phyloP scores from a whole-genome alignment of 208 protist genomes.

The Wallacemonas sp. region DNA sequence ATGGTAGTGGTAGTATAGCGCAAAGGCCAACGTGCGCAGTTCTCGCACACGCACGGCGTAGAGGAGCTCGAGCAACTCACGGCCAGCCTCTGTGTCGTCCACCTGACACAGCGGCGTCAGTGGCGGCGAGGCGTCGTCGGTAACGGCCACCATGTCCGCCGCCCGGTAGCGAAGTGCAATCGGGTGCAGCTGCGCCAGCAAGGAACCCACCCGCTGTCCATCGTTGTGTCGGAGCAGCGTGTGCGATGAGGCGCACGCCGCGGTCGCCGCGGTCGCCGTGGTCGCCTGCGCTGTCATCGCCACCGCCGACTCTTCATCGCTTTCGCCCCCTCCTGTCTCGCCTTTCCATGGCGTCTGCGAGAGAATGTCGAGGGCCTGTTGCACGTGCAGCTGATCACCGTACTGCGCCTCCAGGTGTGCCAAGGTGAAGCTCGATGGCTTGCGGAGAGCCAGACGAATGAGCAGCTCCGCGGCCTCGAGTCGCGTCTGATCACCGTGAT shows the following conservation, averaged over 20 bases:
- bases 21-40: slow-evolving; percentile 27
- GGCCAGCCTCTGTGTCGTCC: neutral
- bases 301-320: too few species aligned
- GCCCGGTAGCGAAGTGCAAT: slow-evolving; percentile 1
- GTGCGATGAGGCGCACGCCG: neutral
- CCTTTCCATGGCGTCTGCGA: neutral
- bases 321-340: neutral
- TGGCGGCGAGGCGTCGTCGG: too few species aligned
- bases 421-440: slow-evolving; percentile 37
- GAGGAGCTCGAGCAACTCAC: slow-evolving; percentile 24
- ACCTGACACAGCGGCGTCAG: neutral
- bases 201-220: slow-evolving; percentile 25
- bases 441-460: slow-evolving; percentile 52
- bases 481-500: slow-evolving; percentile 19
- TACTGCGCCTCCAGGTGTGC: slow-evolving; percentile 51
- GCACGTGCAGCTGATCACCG: slow-evolving; percentile 54
- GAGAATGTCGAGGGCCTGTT: slow-evolving; percentile 29
- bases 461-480: slow-evolving; percentile 61
- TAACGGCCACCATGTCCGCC: too few species aligned
- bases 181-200: slow-evolving; percentile 16
- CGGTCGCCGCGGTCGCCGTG: neutral
- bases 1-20: slow-evolving; percentile 15
- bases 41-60: slow-evolving; percentile 37
- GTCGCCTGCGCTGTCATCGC: too few species aligned
- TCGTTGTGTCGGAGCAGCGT: slow-evolving; percentile 32